Percentiles rank a stretch among this genome's conserved stretches.
Conservation (phyloP, 345 rosid species). For the Citrus mangshanensis region DNA sequence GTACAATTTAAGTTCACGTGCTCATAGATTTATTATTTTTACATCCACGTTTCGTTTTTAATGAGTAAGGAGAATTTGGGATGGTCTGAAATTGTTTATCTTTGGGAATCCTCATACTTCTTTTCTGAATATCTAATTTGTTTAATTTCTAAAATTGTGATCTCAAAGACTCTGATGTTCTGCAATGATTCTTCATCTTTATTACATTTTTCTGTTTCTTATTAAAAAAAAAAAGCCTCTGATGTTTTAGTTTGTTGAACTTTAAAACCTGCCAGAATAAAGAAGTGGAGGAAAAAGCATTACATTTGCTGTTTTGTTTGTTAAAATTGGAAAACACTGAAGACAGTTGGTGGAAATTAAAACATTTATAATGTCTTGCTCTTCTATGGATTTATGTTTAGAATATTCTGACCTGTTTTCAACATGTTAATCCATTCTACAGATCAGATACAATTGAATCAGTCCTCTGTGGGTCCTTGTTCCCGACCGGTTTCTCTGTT, state of each 20-base stretch:
- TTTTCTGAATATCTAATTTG: neutral
- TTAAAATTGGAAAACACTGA: neutral
- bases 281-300: neutral
- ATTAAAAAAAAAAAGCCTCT: neutral
- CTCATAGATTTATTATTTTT: neutral
- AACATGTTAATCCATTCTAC: slow-evolving; percentile 40
- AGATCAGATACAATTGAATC: slow-evolving; percentile 88
- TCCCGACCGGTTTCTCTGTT: slow-evolving; percentile 59
- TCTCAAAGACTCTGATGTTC: neutral
- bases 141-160: neutral
- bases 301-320: neutral
- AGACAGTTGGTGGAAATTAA: neutral
- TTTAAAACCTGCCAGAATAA: neutral
- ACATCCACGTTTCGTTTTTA: neutral
- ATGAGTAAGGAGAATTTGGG: neutral
- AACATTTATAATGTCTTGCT: slow-evolving; percentile 1
- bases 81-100: neutral
- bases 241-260: neutral
- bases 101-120: neutral
- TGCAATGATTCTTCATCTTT: no score
- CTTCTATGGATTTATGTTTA: neutral
- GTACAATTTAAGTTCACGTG: slow-evolving; percentile 30
- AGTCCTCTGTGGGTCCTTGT: slow-evolving; percentile 62
- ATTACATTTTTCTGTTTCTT: no score
- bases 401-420: neutral